phyloP scores from a whole-genome alignment of 164 flowering plant genomes.

The Stephania yunnanensis region DNA sequence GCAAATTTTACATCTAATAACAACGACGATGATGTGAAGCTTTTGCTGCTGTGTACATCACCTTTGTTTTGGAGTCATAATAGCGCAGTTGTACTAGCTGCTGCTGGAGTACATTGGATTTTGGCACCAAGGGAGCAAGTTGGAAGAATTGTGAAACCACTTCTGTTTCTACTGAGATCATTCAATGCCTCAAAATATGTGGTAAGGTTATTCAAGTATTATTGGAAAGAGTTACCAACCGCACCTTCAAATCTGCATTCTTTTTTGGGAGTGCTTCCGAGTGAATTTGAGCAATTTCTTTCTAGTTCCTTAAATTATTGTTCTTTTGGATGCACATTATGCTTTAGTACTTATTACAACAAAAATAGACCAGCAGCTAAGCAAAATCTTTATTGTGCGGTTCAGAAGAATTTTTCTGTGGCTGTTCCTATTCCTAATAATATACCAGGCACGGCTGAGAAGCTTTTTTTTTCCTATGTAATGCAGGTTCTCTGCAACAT shows the following conservation, averaged over 20 bases:
- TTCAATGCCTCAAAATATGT: constrained; percentile 76
- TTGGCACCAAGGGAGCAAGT: constrained; percentile 74
- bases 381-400: too few relatives aligned
- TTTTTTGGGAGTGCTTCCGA: not conserved
- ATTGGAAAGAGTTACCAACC: not conserved
- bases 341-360: too few relatives aligned
- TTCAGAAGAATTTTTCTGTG: too few relatives aligned
- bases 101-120: constrained; percentile 96
- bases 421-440: too few relatives aligned
- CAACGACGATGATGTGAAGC: constrained; percentile 57
- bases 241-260: not conserved
- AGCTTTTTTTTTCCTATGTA: not conserved
- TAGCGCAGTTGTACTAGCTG: constrained; percentile 94
- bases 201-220: constrained; percentile 34
- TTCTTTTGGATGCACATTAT: too few relatives aligned
- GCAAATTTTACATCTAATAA: constrained; percentile 44
- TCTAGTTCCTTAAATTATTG: not conserved
- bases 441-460: not conserved
- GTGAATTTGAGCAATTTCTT: not conserved
- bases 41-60: constrained; percentile 83
- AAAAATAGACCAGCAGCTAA: too few relatives aligned
- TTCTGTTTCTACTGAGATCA: constrained; percentile 79
- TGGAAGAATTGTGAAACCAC: constrained; percentile 79
- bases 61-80: constrained; percentile 97
- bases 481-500: constrained; percentile 90